Evolutionary conservation across 139 green algal species (phyloP), one percentile per base, ranked within the genome.

Genomic region (Spirogloea muscicola): DNA sequence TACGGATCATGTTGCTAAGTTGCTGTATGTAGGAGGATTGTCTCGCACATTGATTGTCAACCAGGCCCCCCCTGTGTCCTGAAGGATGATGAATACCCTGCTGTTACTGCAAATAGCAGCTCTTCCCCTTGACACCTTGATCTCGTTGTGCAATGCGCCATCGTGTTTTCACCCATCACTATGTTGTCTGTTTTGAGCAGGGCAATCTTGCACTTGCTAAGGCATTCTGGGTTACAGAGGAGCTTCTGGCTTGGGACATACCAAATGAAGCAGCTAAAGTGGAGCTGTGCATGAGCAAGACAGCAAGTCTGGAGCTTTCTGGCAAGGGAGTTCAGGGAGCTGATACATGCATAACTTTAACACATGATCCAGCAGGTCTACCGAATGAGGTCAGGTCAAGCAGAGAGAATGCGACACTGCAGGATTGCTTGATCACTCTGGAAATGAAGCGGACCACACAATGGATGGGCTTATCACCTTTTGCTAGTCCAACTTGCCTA

Each of bases 291-390:
- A 2, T 21, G 10, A 52, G 58, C 58, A 77, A 33, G 25, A 52
- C 25, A 62, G 68, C 29, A 31, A 71, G 7, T 57, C 38, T 5
- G 68, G 49, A n/a, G 38, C 49, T 18, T 49, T 76, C 39, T 21
- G 68, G 31, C 16, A 39, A 52, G 16, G 68, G 68, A 33, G 49
- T 76, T 16, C 38, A 76, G 67, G 68, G 68, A 68, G 59, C 9
- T 43, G 13, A 65, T 72, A 18, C 52, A 38, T 10, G 52, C n/a
- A n/a, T n/a, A n/a, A n/a, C n/a, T n/a, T n/a, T n/a, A n/a, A n/a
- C n/a, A n/a, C n/a, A n/a, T n/a, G n/a, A n/a, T n/a, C n/a, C n/a
- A n/a, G n/a, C n/a, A n/a, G n/a, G n/a, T n/a, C n/a, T n/a, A n/a
- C n/a, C n/a, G 29, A 61, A 58, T 3, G 13, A 10, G 5, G 25